Evolutionary conservation across 108 stramenopile species (phyloP).

Genomic region (Skeletonema costatum): DNA sequence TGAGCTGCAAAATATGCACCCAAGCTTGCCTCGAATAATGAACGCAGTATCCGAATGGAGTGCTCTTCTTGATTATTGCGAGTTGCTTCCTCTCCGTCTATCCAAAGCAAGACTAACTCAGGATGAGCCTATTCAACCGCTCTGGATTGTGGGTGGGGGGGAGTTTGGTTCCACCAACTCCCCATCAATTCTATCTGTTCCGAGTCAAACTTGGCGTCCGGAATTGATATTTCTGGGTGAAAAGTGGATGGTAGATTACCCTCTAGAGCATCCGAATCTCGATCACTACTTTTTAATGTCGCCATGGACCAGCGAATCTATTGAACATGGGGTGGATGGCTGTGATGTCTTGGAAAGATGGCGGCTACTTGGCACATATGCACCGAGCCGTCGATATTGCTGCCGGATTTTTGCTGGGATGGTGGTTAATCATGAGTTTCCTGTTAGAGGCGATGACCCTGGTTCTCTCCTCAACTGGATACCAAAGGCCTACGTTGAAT

Average conservation of each 20-base stretch:
- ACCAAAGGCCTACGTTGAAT: neutral
- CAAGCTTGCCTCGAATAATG: neutral
- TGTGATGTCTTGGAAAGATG: neutral
- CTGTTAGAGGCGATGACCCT: neutral
- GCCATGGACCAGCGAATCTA: neutral
- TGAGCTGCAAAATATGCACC: neutral
- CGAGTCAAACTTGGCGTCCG: neutral
- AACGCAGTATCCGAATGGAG: neutral
- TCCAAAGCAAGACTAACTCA: neutral
- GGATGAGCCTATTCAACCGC: neutral
- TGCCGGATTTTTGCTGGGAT: no score
- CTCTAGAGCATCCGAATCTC: neutral
- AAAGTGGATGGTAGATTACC: slow-evolving; percentile 9
- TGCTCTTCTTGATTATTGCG: neutral
- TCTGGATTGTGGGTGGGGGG: neutral
- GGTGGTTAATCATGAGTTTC: neutral
- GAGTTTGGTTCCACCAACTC: slow-evolving; percentile 5
- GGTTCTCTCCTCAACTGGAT: neutral
- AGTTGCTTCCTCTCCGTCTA: neutral
- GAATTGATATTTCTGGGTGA: slow-evolving; percentile 2
- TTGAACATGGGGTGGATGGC: neutral
- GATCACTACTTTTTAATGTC: neutral
- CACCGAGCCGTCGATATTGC: neutral
- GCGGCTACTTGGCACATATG: neutral
- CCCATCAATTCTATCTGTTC: neutral